phyloP scores from a whole-genome alignment of 1,284 basidiomycete genomes.

The Moesziomyces sp. region DNA sequence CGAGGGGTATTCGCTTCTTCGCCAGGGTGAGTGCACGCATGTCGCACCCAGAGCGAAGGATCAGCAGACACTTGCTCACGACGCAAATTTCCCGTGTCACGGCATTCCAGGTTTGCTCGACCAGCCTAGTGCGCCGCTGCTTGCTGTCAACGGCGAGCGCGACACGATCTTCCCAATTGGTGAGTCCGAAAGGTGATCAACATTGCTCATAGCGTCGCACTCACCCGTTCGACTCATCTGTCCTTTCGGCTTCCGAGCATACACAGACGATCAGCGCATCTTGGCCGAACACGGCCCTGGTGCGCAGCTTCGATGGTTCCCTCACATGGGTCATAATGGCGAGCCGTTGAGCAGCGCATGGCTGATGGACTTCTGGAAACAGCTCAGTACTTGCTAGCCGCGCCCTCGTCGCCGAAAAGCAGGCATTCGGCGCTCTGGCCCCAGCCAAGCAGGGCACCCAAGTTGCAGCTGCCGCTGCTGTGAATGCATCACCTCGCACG shows the following conservation, averaged over 20 bases:
- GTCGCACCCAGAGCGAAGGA: no score
- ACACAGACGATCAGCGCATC: constrained; percentile 40
- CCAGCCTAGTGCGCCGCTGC: constrained; percentile 12
- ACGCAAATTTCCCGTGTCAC: not conserved
- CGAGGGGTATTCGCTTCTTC: constrained; percentile 33
- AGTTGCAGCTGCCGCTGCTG: not conserved
- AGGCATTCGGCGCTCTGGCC: no score
- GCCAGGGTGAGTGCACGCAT: constrained; percentile 12
- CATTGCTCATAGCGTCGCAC: no score
- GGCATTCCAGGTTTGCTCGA: constrained; percentile 28
- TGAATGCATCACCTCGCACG: not conserved
- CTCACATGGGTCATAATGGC: constrained; percentile 41
- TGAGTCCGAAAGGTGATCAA: constrained; percentile 1
- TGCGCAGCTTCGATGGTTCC: constrained; percentile 40
- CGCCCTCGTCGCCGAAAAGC: not conserved
- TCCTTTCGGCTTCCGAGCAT: not conserved
- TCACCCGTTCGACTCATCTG: not conserved
- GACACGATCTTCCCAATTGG: constrained; percentile 50
- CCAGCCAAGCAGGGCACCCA: no score
- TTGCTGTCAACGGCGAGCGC: constrained; percentile 38
- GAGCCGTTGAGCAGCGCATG: constrained; percentile 37
- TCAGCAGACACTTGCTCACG: not conserved
- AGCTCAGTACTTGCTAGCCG: constrained; percentile 14
- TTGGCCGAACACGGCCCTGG: constrained; percentile 38
- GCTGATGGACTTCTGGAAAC: constrained; percentile 27